A percentile compares a stretch with the other conserved stretches of the same genome.
phyloP scores from a whole-genome alignment of 495 filamentous ascomycete species.

The Trichocladium antarcticum region DNA sequence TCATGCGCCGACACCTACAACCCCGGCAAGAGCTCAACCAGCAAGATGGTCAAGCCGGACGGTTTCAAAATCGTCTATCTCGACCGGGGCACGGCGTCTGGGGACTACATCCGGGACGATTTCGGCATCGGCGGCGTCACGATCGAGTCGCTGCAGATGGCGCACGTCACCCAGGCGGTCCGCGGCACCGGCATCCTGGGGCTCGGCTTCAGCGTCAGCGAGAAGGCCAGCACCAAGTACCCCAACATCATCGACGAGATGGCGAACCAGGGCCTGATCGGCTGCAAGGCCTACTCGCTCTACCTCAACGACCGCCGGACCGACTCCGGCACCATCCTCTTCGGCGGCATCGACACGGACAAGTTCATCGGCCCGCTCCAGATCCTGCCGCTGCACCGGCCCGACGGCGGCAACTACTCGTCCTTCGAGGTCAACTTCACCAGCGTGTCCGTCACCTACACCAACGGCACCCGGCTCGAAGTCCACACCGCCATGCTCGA shows the following conservation, averaged over 20 bases:
- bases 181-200: conserved; percentile 75
- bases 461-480: conserved; percentile 26
- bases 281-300: conserved; percentile 74
- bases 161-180: conserved; percentile 58
- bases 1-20: conserved; percentile 32
- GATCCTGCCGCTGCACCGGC: conserved; percentile 54
- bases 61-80: conserved; percentile 75
- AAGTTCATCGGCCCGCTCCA: conserved; percentile 69
- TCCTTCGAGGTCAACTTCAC: conserved; percentile 34
- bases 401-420: conserved; percentile 23
- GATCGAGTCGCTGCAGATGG: conserved; percentile 66
- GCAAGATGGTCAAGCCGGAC: conserved; percentile 47
- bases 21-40: conserved; percentile 56
- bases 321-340: conserved; percentile 68
- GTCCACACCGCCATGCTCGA: conserved; percentile 32
- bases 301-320: conserved; percentile 58
- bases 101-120: conserved; percentile 72
- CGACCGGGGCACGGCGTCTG: conserved; percentile 46
- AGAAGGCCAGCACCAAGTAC: conserved; percentile 54
- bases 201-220: conserved; percentile 70
- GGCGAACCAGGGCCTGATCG: conserved; percentile 57
- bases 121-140: conserved; percentile 55
- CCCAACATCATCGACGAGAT: conserved; percentile 69
- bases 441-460: conserved; percentile 21
- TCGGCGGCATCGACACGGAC: conserved; percentile 78